Evolutionary conservation across 2,329 filamentous ascomycete genomes (phyloP), one percentile per base, ranked within the genome.

Genomic region (Domatiomyces globalis): DNA sequence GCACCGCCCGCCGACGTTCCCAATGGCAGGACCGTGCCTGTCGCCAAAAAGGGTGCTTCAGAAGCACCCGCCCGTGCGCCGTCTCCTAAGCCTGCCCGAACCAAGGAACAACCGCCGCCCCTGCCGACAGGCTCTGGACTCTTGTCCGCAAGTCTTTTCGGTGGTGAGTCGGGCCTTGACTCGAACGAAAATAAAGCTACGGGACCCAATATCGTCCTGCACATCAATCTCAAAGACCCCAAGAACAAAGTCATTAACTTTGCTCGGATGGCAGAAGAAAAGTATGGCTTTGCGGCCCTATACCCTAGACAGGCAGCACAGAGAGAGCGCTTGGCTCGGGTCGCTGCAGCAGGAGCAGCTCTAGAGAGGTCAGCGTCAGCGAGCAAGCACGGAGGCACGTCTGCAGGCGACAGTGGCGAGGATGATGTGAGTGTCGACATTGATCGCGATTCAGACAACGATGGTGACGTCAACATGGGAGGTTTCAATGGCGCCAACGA

Each of bases 161-260:
- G 77, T 9, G 72, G 74, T 5, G 64, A 66, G 43, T 63, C 64
- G n/a, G 68, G 68, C 46, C 69, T 69, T 20, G 66, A 74, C 8
- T 68, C 72, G 45, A 71, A 67, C 46, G 64, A 63, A 43, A 58
- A 65, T 3, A 58, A 58, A 27, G 70, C 65, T 42, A 63, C 73
- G 52, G 79, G 78, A 2, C 88, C 81, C 43, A 94, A 81, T 4
- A 95, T 98, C 56, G 78, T 94, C 49, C 76, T 98, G 17, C 82
- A 85, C 51, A 83, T 98, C 52, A 81, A 85, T 0, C 76, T 98
- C 42, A 79, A 83, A 52, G 86, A 87, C 43, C 81, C 86, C 60
- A 84, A 80, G 36, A 95, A 95, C 66, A 87, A 90, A 59, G 90
- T 94, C 55, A 81, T 98, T 69, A 96, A 96, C 66, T 95, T 96